These are phyloP conservation scores for Alternaria panax DNA, from an alignment of 2,329 filamentous ascomycete genomes.

Conservation along the genomic window DNA sequence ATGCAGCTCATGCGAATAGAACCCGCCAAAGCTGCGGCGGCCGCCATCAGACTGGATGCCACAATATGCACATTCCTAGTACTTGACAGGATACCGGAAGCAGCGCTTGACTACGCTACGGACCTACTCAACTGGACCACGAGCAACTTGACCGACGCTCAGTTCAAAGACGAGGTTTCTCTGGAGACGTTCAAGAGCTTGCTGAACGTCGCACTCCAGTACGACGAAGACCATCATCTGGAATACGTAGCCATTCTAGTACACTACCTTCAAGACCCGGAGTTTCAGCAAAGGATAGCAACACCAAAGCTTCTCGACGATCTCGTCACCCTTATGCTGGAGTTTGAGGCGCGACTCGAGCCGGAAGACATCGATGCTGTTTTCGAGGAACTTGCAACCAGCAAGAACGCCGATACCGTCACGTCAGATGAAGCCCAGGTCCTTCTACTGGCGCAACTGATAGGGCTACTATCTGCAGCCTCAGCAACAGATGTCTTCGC, in stretches of 20 bases:
- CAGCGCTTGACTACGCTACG: conserved; percentile 43
- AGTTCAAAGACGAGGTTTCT: conserved; percentile 43
- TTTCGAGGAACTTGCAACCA: conserved; percentile 38
- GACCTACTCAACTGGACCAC: conserved; percentile 48
- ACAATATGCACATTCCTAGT: conserved; percentile 37
- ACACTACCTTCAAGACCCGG: conserved; percentile 47
- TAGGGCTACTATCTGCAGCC: conserved; percentile 42
- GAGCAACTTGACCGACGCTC: conserved; percentile 44
- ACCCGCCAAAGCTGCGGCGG: conserved; percentile 44
- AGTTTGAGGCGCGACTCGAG: conserved; percentile 40
- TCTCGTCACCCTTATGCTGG: conserved; percentile 40
- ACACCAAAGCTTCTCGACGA: conserved; percentile 38
- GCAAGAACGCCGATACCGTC: conserved; percentile 32
- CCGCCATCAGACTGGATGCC: conserved; percentile 44
- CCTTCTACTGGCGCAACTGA: conserved; percentile 41
- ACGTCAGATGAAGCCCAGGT: conserved; percentile 35
- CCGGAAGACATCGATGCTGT: conserved; percentile 36
- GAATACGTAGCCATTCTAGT: conserved; percentile 43
- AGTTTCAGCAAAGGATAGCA: conserved; percentile 45
- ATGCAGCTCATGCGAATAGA: conserved; percentile 36
- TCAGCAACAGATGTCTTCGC: conserved; percentile 47
- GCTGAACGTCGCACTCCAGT: conserved; percentile 35
- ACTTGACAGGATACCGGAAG: conserved; percentile 38
- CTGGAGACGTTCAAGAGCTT: conserved; percentile 38
- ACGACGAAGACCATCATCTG: conserved; percentile 46